Conservation (phyloP, 73 alveolate species). For the Blepharisma stoltei region DNA sequence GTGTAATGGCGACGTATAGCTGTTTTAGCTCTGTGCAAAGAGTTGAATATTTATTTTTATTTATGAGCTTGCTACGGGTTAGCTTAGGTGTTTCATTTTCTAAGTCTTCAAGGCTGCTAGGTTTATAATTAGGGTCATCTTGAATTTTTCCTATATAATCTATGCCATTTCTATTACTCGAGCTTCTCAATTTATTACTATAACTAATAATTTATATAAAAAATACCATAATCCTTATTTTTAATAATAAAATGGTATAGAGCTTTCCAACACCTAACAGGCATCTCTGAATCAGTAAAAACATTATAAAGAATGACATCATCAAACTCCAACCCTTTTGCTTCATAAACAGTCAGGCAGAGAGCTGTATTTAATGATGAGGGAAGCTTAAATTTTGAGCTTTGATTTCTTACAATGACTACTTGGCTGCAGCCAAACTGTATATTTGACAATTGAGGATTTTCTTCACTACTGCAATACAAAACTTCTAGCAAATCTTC, state of each 20-base stretch:
- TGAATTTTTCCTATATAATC: neutral
- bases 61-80: neutral
- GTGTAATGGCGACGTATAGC: conserved; percentile 79
- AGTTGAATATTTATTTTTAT: conserved; percentile 28
- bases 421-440: conserved; percentile 83
- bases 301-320: conserved; percentile 68
- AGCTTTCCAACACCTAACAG: conserved; percentile 7
- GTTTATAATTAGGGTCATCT: neutral
- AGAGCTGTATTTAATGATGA: conserved; percentile 45
- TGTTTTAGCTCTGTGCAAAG: conserved; percentile 79
- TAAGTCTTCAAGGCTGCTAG: neutral
- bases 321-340: conserved; percentile 72
- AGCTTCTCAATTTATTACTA: too few species aligned
- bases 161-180: too few species aligned
- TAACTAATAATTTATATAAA: too few species aligned
- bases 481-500: conserved; percentile 32
- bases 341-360: conserved; percentile 75
- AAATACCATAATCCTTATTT: neutral
- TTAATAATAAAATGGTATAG: too few species aligned
- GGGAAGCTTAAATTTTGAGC: conserved; percentile 48
- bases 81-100: neutral
- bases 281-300: conserved; percentile 51
- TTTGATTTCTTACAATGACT: conserved; percentile 71
- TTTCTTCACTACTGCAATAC: conserved; percentile 1
- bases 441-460: conserved; percentile 39